phyloP scores from a whole-genome alignment of 768 basidiomycete genomes.

The Clitopilus passeckerianus region DNA sequence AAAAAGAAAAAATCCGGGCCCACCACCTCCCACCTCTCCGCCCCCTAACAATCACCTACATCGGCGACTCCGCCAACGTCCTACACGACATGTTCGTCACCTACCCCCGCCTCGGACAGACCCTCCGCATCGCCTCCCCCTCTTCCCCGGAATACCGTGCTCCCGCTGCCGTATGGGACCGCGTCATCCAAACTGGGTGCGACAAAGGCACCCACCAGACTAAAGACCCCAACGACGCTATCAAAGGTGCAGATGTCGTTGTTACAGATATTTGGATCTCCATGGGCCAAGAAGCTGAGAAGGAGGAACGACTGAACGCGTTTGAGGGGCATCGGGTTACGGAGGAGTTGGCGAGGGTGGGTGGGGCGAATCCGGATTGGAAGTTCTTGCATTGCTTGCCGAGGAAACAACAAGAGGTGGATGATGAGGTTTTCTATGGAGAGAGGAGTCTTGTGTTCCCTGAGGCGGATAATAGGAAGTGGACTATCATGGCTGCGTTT shows the following conservation, averaged over 20 bases:
- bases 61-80: constrained; percentile 94
- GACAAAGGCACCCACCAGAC: constrained; percentile 73
- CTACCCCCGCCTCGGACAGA: constrained; percentile 86
- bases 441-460: constrained; percentile 90
- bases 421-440: constrained; percentile 96
- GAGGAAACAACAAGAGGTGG: constrained; percentile 88
- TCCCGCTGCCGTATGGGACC: constrained; percentile 72
- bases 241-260: constrained; percentile 85
- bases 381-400: constrained; percentile 96
- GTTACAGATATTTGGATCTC: constrained; percentile 99
- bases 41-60: constrained; percentile 85
- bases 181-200: constrained; percentile 70
- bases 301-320: constrained; percentile 76
- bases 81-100: constrained; percentile 97
- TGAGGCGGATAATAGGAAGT: constrained; percentile 95
- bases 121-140: constrained; percentile 82
- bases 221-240: constrained; percentile 78
- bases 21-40: constrained; percentile 53
- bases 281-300: constrained; percentile 98
- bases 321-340: constrained; percentile 95
- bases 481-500: constrained; percentile 92
- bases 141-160: constrained; percentile 53
- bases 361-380: constrained; percentile 84
- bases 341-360: constrained; percentile 69
- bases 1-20: constrained; percentile 5